phyloP scores from a whole-genome alignment of 2,329 filamentous ascomycete species.

The Leptodontidium sp. region DNA sequence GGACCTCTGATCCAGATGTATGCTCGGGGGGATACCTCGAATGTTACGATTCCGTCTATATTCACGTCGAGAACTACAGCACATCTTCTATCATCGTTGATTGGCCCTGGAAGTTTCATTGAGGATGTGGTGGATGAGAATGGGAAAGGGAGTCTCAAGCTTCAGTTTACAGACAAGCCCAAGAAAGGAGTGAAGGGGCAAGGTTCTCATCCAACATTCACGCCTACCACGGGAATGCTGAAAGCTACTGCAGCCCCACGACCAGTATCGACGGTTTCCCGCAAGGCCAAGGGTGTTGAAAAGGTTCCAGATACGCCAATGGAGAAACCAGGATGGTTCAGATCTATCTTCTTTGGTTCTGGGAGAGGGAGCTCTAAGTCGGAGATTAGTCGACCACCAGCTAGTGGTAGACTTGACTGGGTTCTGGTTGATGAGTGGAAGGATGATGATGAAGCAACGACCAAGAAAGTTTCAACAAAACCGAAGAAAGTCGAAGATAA shows the following conservation, averaged over 20 bases:
- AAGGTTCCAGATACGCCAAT: conserved; percentile 33
- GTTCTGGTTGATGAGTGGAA: conserved; percentile 72
- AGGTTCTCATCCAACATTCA: conserved; percentile 41
- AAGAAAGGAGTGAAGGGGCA: conserved; percentile 43
- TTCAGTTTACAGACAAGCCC: conserved; percentile 52
- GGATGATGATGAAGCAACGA: conserved; percentile 56
- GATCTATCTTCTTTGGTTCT: conserved; percentile 52
- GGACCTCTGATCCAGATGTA: conserved; percentile 97
- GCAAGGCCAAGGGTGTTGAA: conserved; percentile 42
- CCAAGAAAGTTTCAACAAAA: conserved; percentile 53
- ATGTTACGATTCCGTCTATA: conserved; percentile 90
- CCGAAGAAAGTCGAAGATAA: conserved; percentile 48
- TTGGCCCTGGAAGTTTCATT: conserved; percentile 73
- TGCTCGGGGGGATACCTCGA: conserved; percentile 94
- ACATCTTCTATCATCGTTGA: conserved; percentile 87
- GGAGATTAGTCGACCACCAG: conserved; percentile 71
- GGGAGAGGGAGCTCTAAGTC: conserved; percentile 45
- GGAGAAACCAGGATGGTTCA: conserved; percentile 54
- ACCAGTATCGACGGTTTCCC: conserved; percentile 39
- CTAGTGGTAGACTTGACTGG: conserved; percentile 79
- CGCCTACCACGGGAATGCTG: conserved; percentile 40
- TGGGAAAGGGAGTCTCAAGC: conserved; percentile 62
- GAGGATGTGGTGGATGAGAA: conserved; percentile 68
- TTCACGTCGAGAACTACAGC: conserved; percentile 97
- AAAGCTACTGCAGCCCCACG: conserved; percentile 45